phyloP scores from a whole-genome alignment of 1,284 basidiomycete genomes.

The Lignosus rhinocerotis region DNA sequence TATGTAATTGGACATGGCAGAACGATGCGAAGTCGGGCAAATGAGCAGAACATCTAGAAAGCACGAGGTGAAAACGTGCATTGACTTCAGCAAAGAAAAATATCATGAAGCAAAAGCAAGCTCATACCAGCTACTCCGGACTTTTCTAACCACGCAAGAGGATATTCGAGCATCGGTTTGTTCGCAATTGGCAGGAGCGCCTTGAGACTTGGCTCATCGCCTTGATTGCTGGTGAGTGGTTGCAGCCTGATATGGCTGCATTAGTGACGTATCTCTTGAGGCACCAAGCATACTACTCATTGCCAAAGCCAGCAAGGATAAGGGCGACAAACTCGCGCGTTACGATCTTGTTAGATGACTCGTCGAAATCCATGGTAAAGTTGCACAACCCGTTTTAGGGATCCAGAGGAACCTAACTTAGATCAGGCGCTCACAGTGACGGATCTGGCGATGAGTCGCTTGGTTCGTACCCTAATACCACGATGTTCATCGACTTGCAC shows the following conservation, averaged over 20 bases:
- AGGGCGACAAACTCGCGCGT: conserved; percentile 82
- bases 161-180: conserved; percentile 84
- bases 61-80: background rate
- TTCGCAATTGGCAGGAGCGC: conserved; percentile 87
- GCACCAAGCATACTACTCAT: conserved; percentile 60
- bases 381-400: conserved; percentile 18
- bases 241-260: conserved; percentile 49
- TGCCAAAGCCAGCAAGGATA: conserved; percentile 83
- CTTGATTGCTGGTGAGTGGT: conserved; percentile 72
- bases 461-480: too few species aligned
- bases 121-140: conserved; percentile 77
- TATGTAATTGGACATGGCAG: conserved; percentile 78
- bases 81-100: background rate
- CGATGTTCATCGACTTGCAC: too few species aligned
- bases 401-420: background rate
- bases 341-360: conserved; percentile 46
- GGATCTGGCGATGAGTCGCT: background rate
- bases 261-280: background rate
- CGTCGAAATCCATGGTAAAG: conserved; percentile 61
- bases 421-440: conserved; percentile 1
- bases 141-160: conserved; percentile 84
- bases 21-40: conserved; percentile 74
- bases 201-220: conserved; percentile 79
- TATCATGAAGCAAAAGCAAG: conserved; percentile 8
- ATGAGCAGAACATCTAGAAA: conserved; percentile 79